phyloP scores from a whole-genome alignment of 192 early-diverging fungal genomes.

The Polychytrium aggregatum region DNA sequence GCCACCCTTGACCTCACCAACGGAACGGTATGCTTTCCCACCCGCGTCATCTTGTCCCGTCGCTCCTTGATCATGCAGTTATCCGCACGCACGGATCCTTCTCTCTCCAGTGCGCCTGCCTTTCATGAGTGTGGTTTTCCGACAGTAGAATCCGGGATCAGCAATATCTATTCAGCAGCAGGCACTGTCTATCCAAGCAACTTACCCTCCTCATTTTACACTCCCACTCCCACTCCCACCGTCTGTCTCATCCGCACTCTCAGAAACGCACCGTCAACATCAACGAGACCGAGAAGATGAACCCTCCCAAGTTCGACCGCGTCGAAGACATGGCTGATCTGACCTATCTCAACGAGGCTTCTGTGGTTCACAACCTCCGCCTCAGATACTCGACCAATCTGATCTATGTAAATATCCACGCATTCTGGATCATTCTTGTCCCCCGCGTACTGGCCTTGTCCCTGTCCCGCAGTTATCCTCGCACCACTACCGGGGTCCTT shows the following conservation, averaged over 20 bases:
- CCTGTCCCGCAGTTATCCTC: neutral
- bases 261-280: conserved; percentile 62
- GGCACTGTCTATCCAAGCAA: no score
- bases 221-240: no score
- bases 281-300: conserved; percentile 89
- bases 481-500: neutral
- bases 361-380: conserved; percentile 93
- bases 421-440: no score
- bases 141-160: no score
- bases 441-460: no score
- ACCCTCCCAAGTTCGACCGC: conserved; percentile 98
- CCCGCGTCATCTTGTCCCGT: neutral
- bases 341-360: conserved; percentile 93
- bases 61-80: neutral
- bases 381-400: conserved; percentile 80
- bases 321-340: conserved; percentile 98
- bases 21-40: conserved; percentile 46
- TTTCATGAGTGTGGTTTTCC: no score
- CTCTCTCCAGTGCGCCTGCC: no score
- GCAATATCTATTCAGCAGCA: no score
- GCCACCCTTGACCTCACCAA: conserved; percentile 68
- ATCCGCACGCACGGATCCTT: neutral
- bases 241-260: no score
- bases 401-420: conserved; percentile 67
- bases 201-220: no score